These are phyloP conservation scores for Rhodotorula mucilaginosa DNA, from an alignment of 1,284 basidiomycete species.

Conservation along the genomic window DNA sequence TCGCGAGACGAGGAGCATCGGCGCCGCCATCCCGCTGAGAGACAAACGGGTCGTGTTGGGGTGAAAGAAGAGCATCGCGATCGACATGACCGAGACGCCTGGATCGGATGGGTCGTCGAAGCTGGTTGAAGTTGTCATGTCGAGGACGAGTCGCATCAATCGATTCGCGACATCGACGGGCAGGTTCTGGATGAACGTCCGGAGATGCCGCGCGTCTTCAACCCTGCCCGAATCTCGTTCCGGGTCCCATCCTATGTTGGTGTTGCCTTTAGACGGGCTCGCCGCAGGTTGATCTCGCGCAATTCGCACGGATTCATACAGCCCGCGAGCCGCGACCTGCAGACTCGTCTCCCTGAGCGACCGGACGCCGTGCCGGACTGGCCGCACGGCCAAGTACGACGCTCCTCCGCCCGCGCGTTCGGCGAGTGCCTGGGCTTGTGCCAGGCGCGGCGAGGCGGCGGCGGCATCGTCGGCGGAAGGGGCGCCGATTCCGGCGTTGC, in stretches of 20 bases:
- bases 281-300: neutral
- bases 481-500: slow-evolving; percentile 7
- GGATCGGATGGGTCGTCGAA: slow-evolving; percentile 21
- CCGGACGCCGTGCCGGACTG: neutral
- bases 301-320: slow-evolving; percentile 20
- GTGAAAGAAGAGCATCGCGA: slow-evolving; percentile 34
- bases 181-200: slow-evolving; percentile 15
- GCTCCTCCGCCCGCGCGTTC: slow-evolving; percentile 30
- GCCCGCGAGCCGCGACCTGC: slow-evolving; percentile 15
- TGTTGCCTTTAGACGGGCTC: neutral
- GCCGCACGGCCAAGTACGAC: slow-evolving; percentile 18
- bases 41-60: slow-evolving; percentile 25
- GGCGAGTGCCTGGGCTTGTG: slow-evolving; percentile 12
- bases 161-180: slow-evolving; percentile 23
- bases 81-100: slow-evolving; percentile 23
- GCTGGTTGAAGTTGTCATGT: neutral
- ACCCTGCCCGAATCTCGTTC: slow-evolving; percentile 7
- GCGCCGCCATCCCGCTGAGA: slow-evolving; percentile 20
- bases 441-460: slow-evolving; percentile 12
- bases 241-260: slow-evolving; percentile 30
- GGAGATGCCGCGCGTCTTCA: slow-evolving; percentile 8
- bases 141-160: slow-evolving; percentile 23
- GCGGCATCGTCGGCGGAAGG: slow-evolving; percentile 9
- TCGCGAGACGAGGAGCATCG: slow-evolving; percentile 23
- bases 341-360: slow-evolving; percentile 17